Percentiles rank a stretch among this genome's conserved stretches.
Conservation (phyloP, 202 grass and related monocot species). For the Zoysia matrella region DNA sequence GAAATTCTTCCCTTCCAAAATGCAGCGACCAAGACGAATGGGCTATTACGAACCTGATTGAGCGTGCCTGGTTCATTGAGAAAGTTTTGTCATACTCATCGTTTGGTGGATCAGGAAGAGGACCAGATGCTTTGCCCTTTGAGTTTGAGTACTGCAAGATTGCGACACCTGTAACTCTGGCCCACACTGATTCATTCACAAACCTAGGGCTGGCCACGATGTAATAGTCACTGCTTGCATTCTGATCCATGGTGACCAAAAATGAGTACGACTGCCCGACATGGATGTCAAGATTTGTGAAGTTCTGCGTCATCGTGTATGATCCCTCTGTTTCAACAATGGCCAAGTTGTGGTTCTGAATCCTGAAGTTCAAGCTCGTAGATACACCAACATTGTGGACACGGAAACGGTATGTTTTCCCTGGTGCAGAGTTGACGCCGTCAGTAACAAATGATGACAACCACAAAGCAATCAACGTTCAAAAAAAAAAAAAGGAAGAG, state of each 20-base stretch:
- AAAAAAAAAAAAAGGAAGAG: neutral
- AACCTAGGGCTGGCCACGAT: slow-evolving; percentile 91
- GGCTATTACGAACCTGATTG: too few species aligned
- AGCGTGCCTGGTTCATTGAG: too few species aligned
- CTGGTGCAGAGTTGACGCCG: slow-evolving; percentile 46
- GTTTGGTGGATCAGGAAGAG: too few species aligned
- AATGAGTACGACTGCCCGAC: neutral
- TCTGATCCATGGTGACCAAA: slow-evolving; percentile 54
- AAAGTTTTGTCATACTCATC: too few species aligned
- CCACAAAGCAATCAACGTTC: slow-evolving; percentile 15
- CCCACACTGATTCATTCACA: slow-evolving; percentile 88
- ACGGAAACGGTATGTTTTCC: slow-evolving; percentile 91
- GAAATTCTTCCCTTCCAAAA: too few species aligned
- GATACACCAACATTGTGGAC: slow-evolving; percentile 90
- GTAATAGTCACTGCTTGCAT: slow-evolving; percentile 98
- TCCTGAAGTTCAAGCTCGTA: slow-evolving; percentile 92
- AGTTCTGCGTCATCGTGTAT: slow-evolving; percentile 95
- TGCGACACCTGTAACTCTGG: slow-evolving; percentile 55
- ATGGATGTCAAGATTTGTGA: slow-evolving; percentile 96
- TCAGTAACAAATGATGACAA: slow-evolving; percentile 13
- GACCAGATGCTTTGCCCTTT: too few species aligned
- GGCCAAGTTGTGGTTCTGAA: slow-evolving; percentile 31
- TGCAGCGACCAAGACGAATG: too few species aligned
- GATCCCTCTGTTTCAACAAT: slow-evolving; percentile 91
- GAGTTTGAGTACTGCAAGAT: too few species aligned